Conservation (phyloP, 495 filamentous ascomycete species). For the Aspergillus funiculosus region DNA sequence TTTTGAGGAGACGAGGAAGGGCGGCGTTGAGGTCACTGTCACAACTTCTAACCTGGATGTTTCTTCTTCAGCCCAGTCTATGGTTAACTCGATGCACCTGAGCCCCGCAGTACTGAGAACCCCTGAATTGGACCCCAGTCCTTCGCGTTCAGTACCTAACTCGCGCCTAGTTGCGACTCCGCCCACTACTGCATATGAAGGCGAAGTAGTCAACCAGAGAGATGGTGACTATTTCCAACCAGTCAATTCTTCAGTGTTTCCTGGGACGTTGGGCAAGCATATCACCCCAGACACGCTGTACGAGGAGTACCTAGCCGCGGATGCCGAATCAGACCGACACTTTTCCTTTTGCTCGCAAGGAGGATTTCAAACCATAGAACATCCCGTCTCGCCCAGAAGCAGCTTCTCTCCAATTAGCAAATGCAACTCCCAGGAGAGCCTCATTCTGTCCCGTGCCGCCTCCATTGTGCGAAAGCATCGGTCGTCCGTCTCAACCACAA, state of each 20-base stretch:
- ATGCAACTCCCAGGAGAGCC: conserved; percentile 53
- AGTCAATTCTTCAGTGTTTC: conserved; percentile 29
- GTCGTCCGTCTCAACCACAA: conserved; percentile 51
- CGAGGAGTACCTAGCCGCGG: conserved; percentile 43
- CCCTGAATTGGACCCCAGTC: conserved; percentile 37
- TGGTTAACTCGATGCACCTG: conserved; percentile 21
- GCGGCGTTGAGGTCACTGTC: conserved; percentile 18
- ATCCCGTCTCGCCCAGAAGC: conserved; percentile 42
- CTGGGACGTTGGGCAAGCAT: conserved; percentile 30
- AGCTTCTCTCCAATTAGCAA: conserved; percentile 55
- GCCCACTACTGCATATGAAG: conserved; percentile 28
- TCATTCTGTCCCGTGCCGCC: conserved; percentile 44
- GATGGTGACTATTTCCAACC: conserved; percentile 36
- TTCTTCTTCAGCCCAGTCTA: not conserved
- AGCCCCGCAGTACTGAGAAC: conserved; percentile 30
- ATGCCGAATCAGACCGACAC: conserved; percentile 43
- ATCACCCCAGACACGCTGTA: conserved; percentile 42
- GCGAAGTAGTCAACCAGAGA: conserved; percentile 20
- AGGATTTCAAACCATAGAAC: conserved; percentile 34
- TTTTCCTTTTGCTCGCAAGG: conserved; percentile 38
- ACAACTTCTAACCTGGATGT: conserved; percentile 3
- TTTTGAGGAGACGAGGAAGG: conserved; percentile 27
- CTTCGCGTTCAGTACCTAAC: conserved; percentile 33
- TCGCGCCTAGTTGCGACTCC: conserved; percentile 34
- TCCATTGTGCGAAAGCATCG: conserved; percentile 50